phyloP scores from a whole-genome alignment of 1,284 basidiomycete genomes.

The Cystobasidium pallidum region DNA sequence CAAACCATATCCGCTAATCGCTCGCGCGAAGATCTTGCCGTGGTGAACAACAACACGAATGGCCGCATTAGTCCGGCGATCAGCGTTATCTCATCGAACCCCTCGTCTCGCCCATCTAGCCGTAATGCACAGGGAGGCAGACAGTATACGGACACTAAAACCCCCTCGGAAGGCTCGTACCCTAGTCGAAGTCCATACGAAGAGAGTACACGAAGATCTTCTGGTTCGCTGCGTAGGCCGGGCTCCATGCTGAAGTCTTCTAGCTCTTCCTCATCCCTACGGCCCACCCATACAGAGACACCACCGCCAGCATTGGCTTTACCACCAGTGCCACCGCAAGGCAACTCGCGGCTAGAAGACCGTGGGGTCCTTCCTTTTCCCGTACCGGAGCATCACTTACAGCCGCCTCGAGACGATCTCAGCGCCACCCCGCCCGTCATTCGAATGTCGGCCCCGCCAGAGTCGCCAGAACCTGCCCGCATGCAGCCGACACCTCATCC shows the following conservation, averaged over 20 bases:
- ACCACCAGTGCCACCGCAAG: constrained; percentile 22
- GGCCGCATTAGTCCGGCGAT: constrained; percentile 43
- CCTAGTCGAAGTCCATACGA: constrained; percentile 35
- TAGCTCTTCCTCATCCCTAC: constrained; percentile 4
- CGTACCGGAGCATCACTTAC: constrained; percentile 19
- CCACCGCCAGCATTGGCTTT: constrained; percentile 28
- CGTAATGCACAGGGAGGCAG: constrained; percentile 5
- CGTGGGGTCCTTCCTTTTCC: constrained; percentile 29
- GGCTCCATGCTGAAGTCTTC: constrained; percentile 26
- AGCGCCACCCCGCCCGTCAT: constrained; percentile 46
- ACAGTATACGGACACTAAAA: background rate
- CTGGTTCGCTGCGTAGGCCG: constrained; percentile 38
- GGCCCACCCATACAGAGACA: background rate
- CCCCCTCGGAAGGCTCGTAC: constrained; percentile 22
- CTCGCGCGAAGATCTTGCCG: constrained; percentile 17
- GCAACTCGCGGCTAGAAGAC: constrained; percentile 13
- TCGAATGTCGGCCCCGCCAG: constrained; percentile 29
- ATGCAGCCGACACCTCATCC: background rate
- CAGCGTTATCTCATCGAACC: constrained; percentile 37
- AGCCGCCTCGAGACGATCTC: constrained; percentile 48
- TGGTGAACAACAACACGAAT: background rate
- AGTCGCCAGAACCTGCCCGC: constrained; percentile 39
- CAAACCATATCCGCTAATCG: constrained; percentile 8
- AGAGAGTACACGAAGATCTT: constrained; percentile 33
- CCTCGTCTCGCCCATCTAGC: constrained; percentile 38